Evolutionary conservation across 768 basidiomycete species (phyloP), one percentile per base, ranked within the genome.

Genomic region (Lactifluus volemus): DNA sequence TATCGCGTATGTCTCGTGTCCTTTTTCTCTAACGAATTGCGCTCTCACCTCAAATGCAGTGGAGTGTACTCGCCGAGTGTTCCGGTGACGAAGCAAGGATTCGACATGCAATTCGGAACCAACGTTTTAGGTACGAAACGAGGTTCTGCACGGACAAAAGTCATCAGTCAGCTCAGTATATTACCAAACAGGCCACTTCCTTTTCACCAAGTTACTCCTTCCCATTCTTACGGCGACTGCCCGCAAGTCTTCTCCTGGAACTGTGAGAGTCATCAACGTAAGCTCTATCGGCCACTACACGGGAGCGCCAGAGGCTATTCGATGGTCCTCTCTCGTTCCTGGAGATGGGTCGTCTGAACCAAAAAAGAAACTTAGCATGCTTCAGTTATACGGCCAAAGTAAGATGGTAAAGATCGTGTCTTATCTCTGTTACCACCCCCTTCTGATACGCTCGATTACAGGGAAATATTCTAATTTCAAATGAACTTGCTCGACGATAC

Each of bases 381-480:
- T 17, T 17, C 15, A 5, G 41, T 32, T 59, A 19, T 65, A 65
- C 21, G 62, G 65, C 32, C 65, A 65, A 41, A 63, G 62, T 52
- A 65, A 65, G n/a, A 39, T 65, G 45, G 65, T 64, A 49, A 48
- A 15, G 12, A 11, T 5, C 9, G 21, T 51, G 34, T 9, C 1
- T 32, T 21, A 11, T 39, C 5, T 3, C 15, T 19, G 5, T 19
- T 36, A 19, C 6, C 4, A 44, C n/a, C 2, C 17, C 15, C 45
- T 17, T 30, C 21, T 6, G 9, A 29, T 21, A 42, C 21, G 12
- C 7, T 7, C 4, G 47, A 21, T 12, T 15, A 15, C 44, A 81
- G 80, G 80, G 75, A 0, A 80, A 78, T 38, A 68, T 79, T 19
- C 66, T 79, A 0, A 73, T 81, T 60, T 63, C 78, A 10, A 73